Conservation (phyloP, 805 yeast species). For the Phaffomyces thermotolerans region DNA sequence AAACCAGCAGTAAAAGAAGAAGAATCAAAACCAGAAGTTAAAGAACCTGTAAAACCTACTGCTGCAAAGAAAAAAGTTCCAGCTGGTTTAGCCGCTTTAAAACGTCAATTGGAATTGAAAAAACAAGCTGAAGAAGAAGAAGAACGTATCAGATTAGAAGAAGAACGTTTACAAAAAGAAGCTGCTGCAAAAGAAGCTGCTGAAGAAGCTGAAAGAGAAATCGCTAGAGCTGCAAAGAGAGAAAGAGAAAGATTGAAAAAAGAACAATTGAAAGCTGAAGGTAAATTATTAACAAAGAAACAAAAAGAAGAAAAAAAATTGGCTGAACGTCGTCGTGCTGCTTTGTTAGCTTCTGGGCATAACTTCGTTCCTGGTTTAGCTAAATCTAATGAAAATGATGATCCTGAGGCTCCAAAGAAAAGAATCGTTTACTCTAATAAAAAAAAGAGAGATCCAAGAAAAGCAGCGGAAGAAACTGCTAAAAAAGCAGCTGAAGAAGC, state of each 20-base stretch:
- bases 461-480: conserved; percentile 14
- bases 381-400: conserved; percentile 21
- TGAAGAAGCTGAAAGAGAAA: conserved; percentile 44
- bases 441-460: conserved; percentile 49
- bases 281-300: conserved; percentile 86
- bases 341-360: conserved; percentile 66
- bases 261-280: conserved; percentile 93
- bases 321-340: conserved; percentile 84
- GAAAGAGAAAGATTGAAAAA: conserved; percentile 82
- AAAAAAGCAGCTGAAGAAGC: conserved; percentile 18
- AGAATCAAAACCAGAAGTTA: conserved; percentile 24
- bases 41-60: conserved; percentile 20
- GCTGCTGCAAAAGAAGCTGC: conserved; percentile 43
- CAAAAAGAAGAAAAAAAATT: conserved; percentile 88
- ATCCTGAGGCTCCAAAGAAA: conserved; percentile 35
- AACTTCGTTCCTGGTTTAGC: conserved; percentile 67
- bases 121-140: conserved; percentile 86
- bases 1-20: conserved; percentile 5
- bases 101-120: conserved; percentile 79
- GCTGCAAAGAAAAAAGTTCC: conserved; percentile 67
- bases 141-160: conserved; percentile 68
- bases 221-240: conserved; percentile 56
- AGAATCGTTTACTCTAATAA: conserved; percentile 57
- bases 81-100: conserved; percentile 88
- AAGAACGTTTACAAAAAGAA: conserved; percentile 40